A percentile compares a stretch with the other conserved stretches of the same genome.
These are phyloP conservation scores for Discostella stelligera DNA, from an alignment of 352 stramenopile species.

Conservation along the genomic window DNA sequence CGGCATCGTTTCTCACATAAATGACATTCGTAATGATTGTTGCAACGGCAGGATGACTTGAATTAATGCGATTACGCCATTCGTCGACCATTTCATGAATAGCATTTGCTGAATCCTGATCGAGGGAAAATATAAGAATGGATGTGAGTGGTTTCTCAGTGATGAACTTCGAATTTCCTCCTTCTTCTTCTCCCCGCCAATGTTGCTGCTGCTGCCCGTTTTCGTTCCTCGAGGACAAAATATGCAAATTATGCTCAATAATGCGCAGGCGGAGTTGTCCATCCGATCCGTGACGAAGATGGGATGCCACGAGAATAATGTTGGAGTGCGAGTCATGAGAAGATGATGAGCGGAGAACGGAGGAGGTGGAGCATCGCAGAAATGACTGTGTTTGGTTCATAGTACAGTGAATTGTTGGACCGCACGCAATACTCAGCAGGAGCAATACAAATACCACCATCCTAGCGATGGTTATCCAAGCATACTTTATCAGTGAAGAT, in stretches of 20 bases:
- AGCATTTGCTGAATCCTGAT: background rate
- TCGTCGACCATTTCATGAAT: conserved; percentile 17
- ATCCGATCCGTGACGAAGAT: conserved; percentile 36
- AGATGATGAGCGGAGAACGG: background rate
- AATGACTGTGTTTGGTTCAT: background rate
- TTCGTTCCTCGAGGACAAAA: conserved; percentile 17
- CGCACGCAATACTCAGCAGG: background rate
- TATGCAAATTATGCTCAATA: conserved; percentile 42
- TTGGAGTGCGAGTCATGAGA: conserved; percentile 6
- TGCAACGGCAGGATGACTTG: background rate
- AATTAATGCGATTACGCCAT: conserved; percentile 16
- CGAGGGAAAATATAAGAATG: conserved; percentile 40
- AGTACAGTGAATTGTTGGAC: background rate
- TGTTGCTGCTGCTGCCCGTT: too few species aligned
- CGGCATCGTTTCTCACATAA: conserved; percentile 34
- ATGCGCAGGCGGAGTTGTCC: conserved; percentile 34
- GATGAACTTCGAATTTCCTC: too few species aligned
- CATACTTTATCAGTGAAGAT: background rate
- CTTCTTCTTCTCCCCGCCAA: background rate
- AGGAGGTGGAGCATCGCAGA: background rate
- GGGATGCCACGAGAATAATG: conserved; percentile 39
- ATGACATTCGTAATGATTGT: conserved; percentile 20
- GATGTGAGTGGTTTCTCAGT: conserved; percentile 6
- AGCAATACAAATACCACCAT: background rate
- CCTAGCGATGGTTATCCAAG: background rate